Base-by-base conservation (phyloP, 2,329 filamentous ascomycete species). In the Ophioceras dolichostomum region DNA sequence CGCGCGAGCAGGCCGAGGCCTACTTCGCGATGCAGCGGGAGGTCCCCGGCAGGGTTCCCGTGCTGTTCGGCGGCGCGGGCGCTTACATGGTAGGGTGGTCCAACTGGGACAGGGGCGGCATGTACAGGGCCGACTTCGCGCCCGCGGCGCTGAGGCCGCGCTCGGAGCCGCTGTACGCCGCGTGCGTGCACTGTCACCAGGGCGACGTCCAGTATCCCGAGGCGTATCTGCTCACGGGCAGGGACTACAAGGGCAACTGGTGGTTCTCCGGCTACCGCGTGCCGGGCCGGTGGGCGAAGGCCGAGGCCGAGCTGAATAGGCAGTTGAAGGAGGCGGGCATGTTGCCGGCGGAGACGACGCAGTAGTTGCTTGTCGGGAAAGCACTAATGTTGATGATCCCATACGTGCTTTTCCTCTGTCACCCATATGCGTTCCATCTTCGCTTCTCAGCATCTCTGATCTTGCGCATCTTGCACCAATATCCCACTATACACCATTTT, bases 1-100 rank as follows among this genome's bases (percentile, higher is more conserved):
- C 55, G 3, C 45, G 50, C 2, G 45, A 39, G 4, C 59, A 61
- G 45, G 44, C 57, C 34, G 54, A 60, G 41, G 61, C 52, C 18
- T 60, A 51, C 45, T 47, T 44, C 18, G 44, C 46, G 14, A 45
- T 53, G 36, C 40, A 52, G 22, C 48, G 51, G 8, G 6, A 30
- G 28, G n/a, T n/a, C 8, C 8, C n/a, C 14, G 38, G 29, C 9
- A 48, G 49, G 5, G 38, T 47, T 13, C 46, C 54, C 2, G 50
- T 54, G 1, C 41, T 49, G 9, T 56, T 59, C 32, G 55, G 55
- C 5, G 45, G 51, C 10, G 40, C 44, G 16, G 44, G 41, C 14
- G 58, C 57, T 55, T 45, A 52, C 28, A 39, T 53, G 36, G 16
- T 58, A 7, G 49, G 45, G 14, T 52, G 39, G 10, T 36, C 39